Base-by-base conservation (phyloP, 805 yeast species). In the Candida chauliodis region DNA sequence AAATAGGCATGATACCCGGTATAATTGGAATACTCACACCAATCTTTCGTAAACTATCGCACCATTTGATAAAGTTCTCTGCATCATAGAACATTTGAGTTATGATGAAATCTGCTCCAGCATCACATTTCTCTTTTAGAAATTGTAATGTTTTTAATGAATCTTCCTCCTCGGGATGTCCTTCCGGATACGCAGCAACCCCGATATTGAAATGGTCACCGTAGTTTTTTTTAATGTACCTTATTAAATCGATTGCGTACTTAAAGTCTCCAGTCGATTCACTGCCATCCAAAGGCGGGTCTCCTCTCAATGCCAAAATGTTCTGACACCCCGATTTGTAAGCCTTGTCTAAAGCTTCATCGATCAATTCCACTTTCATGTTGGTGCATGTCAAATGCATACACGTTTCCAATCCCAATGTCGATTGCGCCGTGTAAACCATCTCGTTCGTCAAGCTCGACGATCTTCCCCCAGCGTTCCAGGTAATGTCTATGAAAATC, bases 1-100 rank as follows among this genome's bases (percentile, higher is more conserved):
- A 81, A 42, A 93, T 90, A 16, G 99, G 99, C 99, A 93, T 93
- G 61, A 93, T 89, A 10, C 99, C 99, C 1, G 99, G 99, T 43
- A 93, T 82, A 48, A 93, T 85, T 20, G 98, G 98, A 37, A 86
- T 79, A 27, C 71, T 70, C 46, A 93, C 75, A 16, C 96, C 97
- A 16, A 69, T 67, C 16, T 71, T 78, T 49, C 91, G 76, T 39
- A 91, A 75, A 43, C 68, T 63, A 14, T 70, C 59, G 52, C 93
- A 87, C 99, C 99, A 93, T 9, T 61, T 51, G 42, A 93, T 75
- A 61, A 91, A 93, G 43, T 75, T 75, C 33, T 90, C 96, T 9
- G 74, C 93, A 55, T 93, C 97, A 61, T 93, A 93, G 61, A 93
- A 91, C 96, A 93, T 86, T 63, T 93, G 99, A 3, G 99, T 93